phyloP scores from a whole-genome alignment of 345 rosid genomes.

The Rhizophora mangle region DNA sequence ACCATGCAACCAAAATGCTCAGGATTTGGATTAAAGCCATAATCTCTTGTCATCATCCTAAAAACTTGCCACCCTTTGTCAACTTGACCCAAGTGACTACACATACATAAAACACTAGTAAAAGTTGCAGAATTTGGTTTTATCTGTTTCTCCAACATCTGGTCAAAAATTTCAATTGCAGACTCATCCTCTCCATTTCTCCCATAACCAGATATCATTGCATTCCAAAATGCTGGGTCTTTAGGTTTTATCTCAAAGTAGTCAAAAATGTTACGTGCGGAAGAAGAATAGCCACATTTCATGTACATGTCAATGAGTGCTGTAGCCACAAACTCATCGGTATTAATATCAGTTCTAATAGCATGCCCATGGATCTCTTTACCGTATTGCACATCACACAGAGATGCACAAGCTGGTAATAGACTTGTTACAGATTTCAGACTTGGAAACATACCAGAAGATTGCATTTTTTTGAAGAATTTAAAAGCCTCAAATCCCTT shows the following conservation, averaged over 20 bases:
- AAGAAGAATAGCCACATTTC: constrained; percentile 51
- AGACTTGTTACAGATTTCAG: constrained; percentile 61
- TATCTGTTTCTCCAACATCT: constrained; percentile 40
- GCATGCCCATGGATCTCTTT: constrained; percentile 58
- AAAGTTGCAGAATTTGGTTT: constrained; percentile 56
- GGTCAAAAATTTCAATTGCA: constrained; percentile 47
- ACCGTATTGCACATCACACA: constrained; percentile 43
- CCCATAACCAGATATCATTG: constrained; percentile 71
- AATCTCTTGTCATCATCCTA: constrained; percentile 37
- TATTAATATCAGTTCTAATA: constrained; percentile 31
- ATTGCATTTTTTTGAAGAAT: constrained; percentile 52
- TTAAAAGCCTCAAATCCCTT: constrained; percentile 46
- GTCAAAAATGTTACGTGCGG: constrained; percentile 43
- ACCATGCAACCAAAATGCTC: constrained; percentile 54
- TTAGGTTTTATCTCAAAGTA: constrained; percentile 43
- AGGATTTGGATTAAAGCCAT: constrained; percentile 39
- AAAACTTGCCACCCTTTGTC: constrained; percentile 43
- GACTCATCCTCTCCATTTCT: constrained; percentile 53
- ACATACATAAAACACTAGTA: constrained; percentile 39
- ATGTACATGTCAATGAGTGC: constrained; percentile 57
- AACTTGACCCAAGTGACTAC: constrained; percentile 57
- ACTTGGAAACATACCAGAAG: constrained; percentile 35
- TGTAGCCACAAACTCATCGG: constrained; percentile 45
- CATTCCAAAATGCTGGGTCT: constrained; percentile 73
- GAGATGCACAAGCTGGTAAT: constrained; percentile 55